Conservation (phyloP, 768 basidiomycete genomes). For the Phlebiopsis gigantea region DNA sequence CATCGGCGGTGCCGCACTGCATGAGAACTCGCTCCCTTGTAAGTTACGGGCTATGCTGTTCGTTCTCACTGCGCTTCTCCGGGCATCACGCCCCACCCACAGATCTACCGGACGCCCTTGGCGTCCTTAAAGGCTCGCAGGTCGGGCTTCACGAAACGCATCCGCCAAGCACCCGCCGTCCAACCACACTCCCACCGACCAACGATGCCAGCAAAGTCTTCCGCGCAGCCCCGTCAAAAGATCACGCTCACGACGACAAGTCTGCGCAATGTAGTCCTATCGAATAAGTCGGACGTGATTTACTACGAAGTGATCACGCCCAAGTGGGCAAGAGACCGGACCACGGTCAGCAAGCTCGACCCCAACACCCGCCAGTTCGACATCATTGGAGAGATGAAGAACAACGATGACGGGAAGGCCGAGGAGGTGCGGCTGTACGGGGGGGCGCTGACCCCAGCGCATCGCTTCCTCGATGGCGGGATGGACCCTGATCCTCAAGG, state of each 20-base stretch:
- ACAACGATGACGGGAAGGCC: constrained; percentile 24
- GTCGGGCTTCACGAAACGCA: not conserved
- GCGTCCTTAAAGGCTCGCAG: not conserved
- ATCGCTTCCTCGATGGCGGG: constrained; percentile 27
- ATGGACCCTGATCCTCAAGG: not conserved
- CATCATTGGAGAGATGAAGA: constrained; percentile 28
- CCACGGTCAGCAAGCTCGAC: constrained; percentile 31
- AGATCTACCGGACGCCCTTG: not conserved
- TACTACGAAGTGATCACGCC: constrained; percentile 38
- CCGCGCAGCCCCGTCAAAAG: constrained; percentile 17
- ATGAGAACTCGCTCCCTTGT: constrained; percentile 1
- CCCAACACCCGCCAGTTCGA: constrained; percentile 25
- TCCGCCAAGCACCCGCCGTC: not conserved
- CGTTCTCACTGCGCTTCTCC: constrained; percentile 6
- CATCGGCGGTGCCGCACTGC: not conserved
- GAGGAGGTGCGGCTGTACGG: constrained; percentile 27
- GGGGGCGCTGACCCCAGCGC: constrained; percentile 21
- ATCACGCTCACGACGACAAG: constrained; percentile 34
- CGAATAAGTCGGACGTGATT: constrained; percentile 32
- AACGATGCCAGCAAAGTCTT: constrained; percentile 5
- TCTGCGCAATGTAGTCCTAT: constrained; percentile 32
- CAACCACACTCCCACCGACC: not conserved
- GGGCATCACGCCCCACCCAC: not conserved
- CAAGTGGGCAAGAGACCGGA: constrained; percentile 30
- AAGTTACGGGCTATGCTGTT: not conserved